Percentiles rank a stretch among this genome's conserved stretches.
These are phyloP conservation scores for Metrosideros polymorpha DNA, from an alignment of 441 rosid genomes.

Conservation along the genomic window DNA sequence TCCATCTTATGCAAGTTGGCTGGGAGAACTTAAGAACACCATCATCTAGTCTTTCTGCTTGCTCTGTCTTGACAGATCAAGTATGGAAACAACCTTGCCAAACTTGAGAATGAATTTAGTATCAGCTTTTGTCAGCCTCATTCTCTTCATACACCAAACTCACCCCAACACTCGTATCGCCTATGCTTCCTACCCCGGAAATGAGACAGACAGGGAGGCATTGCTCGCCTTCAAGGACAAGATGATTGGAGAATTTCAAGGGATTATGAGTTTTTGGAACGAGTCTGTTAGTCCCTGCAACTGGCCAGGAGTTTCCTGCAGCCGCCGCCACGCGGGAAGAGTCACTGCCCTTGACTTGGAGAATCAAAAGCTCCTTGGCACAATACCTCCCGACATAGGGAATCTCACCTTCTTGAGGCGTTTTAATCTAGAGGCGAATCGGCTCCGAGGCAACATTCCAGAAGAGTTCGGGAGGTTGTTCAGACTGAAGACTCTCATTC, in stretches of 20 bases:
- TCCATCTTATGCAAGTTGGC: background rate
- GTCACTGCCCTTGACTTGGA: background rate
- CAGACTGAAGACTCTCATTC: fast-evolving
- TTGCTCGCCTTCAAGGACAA: background rate
- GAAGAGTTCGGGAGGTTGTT: background rate
- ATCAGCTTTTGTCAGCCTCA: background rate
- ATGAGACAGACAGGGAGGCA: background rate
- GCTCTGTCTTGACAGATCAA: background rate
- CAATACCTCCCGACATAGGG: slow-evolving; percentile 10
- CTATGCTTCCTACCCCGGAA: background rate
- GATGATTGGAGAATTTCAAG: background rate
- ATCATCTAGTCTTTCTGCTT: background rate
- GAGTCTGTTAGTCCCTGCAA: background rate
- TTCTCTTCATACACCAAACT: background rate
- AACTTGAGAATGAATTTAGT: background rate
- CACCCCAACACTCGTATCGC: background rate
- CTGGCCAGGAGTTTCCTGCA: background rate
- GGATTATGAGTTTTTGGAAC: background rate
- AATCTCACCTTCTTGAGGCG: background rate
- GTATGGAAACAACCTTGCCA: background rate
- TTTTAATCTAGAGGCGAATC: background rate
- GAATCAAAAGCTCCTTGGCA: slow-evolving; percentile 4
- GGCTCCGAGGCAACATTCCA: background rate
- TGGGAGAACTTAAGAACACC: background rate
- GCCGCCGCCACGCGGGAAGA: background rate